Evolutionary conservation across 371 early-diverging fungal species (phyloP).

Genomic region (Rhizopus arrhizus): DNA sequence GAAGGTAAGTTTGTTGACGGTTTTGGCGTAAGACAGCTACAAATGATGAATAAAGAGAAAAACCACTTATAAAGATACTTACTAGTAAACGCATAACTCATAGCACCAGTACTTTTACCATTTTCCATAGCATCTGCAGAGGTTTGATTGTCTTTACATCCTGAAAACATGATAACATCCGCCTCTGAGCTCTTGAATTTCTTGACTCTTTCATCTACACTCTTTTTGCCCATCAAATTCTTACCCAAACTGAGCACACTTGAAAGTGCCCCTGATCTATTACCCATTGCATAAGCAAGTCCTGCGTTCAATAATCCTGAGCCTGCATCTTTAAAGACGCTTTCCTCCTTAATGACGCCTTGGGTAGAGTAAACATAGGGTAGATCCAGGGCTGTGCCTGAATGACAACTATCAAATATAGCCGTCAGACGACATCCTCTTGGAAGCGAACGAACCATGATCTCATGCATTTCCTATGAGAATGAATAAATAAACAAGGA

Average conservation of each 20-base stretch:
- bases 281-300: conserved; percentile 50
- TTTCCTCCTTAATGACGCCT: conserved; percentile 62
- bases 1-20: conserved; percentile 68
- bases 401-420: conserved; percentile 83
- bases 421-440: conserved; percentile 80
- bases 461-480: conserved; percentile 68
- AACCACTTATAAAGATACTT: conserved; percentile 4
- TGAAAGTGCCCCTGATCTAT: conserved; percentile 40
- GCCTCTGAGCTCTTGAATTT: conserved; percentile 59
- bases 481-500: background rate
- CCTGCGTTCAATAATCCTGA: conserved; percentile 46
- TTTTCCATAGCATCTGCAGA: conserved; percentile 76
- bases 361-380: conserved; percentile 77
- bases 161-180: conserved; percentile 84
- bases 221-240: conserved; percentile 39
- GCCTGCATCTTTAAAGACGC: conserved; percentile 47
- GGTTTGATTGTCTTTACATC: conserved; percentile 87
- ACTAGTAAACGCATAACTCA: conserved; percentile 78
- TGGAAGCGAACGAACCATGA: conserved; percentile 80
- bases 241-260: conserved; percentile 48
- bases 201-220: conserved; percentile 41
- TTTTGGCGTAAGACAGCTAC: conserved; percentile 57
- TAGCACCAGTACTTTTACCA: conserved; percentile 76
- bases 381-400: conserved; percentile 81
- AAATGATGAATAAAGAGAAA: conserved; percentile 1